phyloP scores from a whole-genome alignment of 345 rosid genomes.

The Linum usitatissimum region DNA sequence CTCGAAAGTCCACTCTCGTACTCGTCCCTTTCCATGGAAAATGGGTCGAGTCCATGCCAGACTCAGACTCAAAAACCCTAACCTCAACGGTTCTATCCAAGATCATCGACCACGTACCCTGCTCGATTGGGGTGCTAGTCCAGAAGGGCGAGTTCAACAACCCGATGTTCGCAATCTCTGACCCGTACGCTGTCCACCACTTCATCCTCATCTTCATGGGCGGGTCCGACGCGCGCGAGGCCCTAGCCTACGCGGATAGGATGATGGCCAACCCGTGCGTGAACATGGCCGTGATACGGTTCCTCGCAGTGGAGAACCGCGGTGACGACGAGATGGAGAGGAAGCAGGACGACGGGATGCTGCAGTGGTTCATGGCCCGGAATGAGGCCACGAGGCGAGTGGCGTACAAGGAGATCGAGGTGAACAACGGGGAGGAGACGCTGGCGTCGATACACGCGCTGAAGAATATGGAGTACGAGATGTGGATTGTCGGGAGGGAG shows the following conservation, averaged over 20 bases:
- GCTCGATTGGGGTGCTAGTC: conserved; percentile 60
- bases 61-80: conserved; percentile 19
- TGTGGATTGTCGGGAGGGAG: conserved; percentile 68
- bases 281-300: conserved; percentile 36
- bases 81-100: conserved; percentile 17
- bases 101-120: conserved; percentile 53
- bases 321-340: conserved; percentile 56
- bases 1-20: conserved; percentile 38
- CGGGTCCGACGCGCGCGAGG: conserved; percentile 76
- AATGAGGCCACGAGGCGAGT: conserved; percentile 48
- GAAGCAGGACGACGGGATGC: conserved; percentile 66
- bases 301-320: conserved; percentile 36
- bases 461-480: conserved; percentile 33
- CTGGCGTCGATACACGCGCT: conserved; percentile 46
- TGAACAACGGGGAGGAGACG: conserved; percentile 57
- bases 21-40: conserved; percentile 44
- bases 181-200: conserved; percentile 10
- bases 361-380: conserved; percentile 68
- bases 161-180: conserved; percentile 7
- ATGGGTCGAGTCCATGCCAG: conserved; percentile 14
- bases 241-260: conserved; percentile 44
- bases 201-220: conserved; percentile 49
- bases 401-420: conserved; percentile 49
- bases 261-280: conserved; percentile 40
- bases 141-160: conserved; percentile 32